Percentiles rank a stretch among this genome's conserved stretches.
phyloP scores from a whole-genome alignment of 805 yeast genomes.

The Yarrowia bubula region DNA sequence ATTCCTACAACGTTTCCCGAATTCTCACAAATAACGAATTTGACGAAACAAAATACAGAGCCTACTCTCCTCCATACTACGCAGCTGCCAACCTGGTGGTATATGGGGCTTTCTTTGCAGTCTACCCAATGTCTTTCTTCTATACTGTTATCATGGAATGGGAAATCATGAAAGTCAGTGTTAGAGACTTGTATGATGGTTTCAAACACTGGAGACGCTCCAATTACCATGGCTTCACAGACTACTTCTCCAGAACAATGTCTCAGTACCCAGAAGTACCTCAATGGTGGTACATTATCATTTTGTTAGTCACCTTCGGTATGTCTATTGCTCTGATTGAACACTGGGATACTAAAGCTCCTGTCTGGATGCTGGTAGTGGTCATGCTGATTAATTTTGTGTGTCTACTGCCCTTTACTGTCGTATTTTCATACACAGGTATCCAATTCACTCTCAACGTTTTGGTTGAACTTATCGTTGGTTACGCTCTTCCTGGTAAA shows the following conservation, averaged over 20 bases:
- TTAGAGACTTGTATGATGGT: conserved; percentile 7
- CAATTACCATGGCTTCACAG: conserved; percentile 32
- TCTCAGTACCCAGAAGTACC: conserved; percentile 51
- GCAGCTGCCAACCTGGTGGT: conserved; percentile 47
- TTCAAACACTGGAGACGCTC: neutral
- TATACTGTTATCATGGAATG: conserved; percentile 38
- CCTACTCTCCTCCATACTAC: conserved; percentile 67
- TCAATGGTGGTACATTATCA: conserved; percentile 50
- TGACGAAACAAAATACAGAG: conserved; percentile 48
- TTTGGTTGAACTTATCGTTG: conserved; percentile 60
- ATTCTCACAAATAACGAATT: conserved; percentile 43
- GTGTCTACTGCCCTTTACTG: conserved; percentile 62
- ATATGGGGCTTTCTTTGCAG: conserved; percentile 57
- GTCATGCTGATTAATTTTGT: conserved; percentile 53
- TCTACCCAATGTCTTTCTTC: conserved; percentile 55
- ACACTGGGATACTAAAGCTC: conserved; percentile 47
- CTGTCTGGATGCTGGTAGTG: conserved; percentile 62
- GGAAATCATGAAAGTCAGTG: conserved; percentile 31
- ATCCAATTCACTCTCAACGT: conserved; percentile 57
- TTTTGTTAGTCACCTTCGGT: conserved; percentile 46
- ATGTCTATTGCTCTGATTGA: conserved; percentile 46
- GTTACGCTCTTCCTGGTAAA: conserved; percentile 63
- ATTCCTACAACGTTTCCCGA: conserved; percentile 48
- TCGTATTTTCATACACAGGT: conserved; percentile 61
- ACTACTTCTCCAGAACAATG: conserved; percentile 54